Conservation (phyloP, 1,284 basidiomycete species). For the Trametes sp. region DNA sequence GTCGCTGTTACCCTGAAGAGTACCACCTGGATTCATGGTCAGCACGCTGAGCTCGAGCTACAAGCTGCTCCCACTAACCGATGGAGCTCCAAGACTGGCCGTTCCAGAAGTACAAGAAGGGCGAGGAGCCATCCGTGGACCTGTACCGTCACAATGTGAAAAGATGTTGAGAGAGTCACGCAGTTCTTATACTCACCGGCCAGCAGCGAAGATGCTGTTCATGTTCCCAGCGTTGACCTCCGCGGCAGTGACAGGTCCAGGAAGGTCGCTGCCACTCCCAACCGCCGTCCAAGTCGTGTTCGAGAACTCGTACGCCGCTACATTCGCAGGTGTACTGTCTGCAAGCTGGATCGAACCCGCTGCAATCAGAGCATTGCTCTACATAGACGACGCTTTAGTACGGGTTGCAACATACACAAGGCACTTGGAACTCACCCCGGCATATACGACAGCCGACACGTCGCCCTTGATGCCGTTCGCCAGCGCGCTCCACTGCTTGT, state of each 20-base stretch:
- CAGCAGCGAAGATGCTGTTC: conserved; percentile 91
- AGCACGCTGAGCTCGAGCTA: neutral
- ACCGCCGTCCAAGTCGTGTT: conserved; percentile 83
- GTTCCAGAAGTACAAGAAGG: conserved; percentile 87
- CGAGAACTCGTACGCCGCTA: conserved; percentile 78
- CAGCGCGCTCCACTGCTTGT: conserved; percentile 81
- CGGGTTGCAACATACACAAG: neutral
- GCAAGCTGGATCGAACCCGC: conserved; percentile 77
- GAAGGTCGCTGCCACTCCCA: conserved; percentile 70
- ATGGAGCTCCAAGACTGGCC: conserved; percentile 77
- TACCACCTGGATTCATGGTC: conserved; percentile 53
- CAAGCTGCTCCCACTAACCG: conserved; percentile 47
- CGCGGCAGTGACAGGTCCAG: conserved; percentile 91
- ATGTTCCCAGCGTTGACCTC: conserved; percentile 84
- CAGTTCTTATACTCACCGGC: conserved; percentile 61
- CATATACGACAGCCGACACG: conserved; percentile 80
- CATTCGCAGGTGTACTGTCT: conserved; percentile 41
- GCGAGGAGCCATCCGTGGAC: conserved; percentile 58
- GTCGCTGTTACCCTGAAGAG: conserved; percentile 60
- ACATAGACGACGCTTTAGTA: conserved; percentile 8
- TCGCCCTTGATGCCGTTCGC: conserved; percentile 88
- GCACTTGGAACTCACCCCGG: conserved; percentile 65
- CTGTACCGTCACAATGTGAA: too few species aligned
- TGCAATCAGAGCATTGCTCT: conserved; percentile 71
- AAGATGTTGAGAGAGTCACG: neutral